Evolutionary conservation across 2,329 filamentous ascomycete species (phyloP).

Genomic region (Cladophialophora immunda): DNA sequence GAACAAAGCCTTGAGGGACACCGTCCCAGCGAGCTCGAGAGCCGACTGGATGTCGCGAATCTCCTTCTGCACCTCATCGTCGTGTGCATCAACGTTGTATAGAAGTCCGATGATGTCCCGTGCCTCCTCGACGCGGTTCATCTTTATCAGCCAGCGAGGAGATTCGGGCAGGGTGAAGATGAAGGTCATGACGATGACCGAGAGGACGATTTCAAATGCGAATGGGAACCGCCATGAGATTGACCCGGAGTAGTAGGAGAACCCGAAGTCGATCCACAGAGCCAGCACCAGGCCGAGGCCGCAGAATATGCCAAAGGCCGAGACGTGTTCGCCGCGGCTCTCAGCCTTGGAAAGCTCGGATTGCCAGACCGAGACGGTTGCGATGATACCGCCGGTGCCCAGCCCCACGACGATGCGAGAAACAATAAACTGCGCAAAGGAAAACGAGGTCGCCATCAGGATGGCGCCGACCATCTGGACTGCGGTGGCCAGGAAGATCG

Average conservation of each 20-base stretch:
- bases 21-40: slow-evolving; percentile 57
- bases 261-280: slow-evolving; percentile 63
- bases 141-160: slow-evolving; percentile 57
- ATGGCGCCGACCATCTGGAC: slow-evolving; percentile 51
- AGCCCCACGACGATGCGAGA: slow-evolving; percentile 51
- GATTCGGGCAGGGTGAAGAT: slow-evolving; percentile 47
- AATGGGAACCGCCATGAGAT: slow-evolving; percentile 56
- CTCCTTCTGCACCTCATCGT: slow-evolving; percentile 55
- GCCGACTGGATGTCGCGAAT: slow-evolving; percentile 62
- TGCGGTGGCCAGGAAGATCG: slow-evolving; percentile 31
- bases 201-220: slow-evolving; percentile 59
- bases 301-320: slow-evolving; percentile 60
- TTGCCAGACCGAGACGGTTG: slow-evolving; percentile 2
- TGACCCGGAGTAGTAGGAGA: slow-evolving; percentile 54
- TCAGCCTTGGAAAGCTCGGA: slow-evolving; percentile 1
- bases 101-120: slow-evolving; percentile 51
- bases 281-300: slow-evolving; percentile 59
- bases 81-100: slow-evolving; percentile 51
- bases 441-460: slow-evolving; percentile 56
- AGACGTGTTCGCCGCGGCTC: slow-evolving; percentile 54
- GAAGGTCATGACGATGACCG: slow-evolving; percentile 28
- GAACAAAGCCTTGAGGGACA: slow-evolving; percentile 64
- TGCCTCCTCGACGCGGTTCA: slow-evolving; percentile 46
- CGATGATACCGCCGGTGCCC: slow-evolving; percentile 1
- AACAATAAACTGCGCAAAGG: slow-evolving; percentile 59